Base-by-base conservation (phyloP, 352 stramenopile genomes). In the Globisporangium paroecandrum region DNA sequence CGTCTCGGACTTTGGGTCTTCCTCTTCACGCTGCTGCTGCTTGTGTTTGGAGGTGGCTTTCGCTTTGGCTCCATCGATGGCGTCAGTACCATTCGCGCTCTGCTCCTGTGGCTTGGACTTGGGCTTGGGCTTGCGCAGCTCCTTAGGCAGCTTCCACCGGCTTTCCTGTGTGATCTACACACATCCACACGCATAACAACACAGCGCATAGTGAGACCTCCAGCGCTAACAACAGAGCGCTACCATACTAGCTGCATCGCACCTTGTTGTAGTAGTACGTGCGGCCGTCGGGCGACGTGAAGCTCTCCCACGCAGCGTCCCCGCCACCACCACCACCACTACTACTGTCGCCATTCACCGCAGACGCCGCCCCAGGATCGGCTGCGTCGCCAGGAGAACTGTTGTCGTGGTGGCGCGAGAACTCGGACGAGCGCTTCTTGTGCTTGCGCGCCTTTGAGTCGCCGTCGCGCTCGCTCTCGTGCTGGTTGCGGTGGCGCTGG, bases 261-360 rank as follows among this genome's bases (percentile, higher is more conserved):
- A 77, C 70, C 47, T 78, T 68, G 47, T 91, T 91, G 69, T 89
- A 89, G 64, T 84, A 91, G 66, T 91, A 89, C 12, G 69, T 58
- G 25, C 81, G 77, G 3, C 83, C 83, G 43, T 91, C 83, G 4
- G 81, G 81, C 22, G 82, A 76, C 64, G 73, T 88, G 68, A 84
- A 90, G 61, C 71, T 58, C 68, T 85, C 69, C 82, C 82, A 91
- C 64, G 71, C 38, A 32, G 29, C 4, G 4, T 8, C 29, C 4
- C 29, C 29, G 29, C 29, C 4, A 32, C 29, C 29, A 3, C 3
- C 38, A 47, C 13, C 70, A 18, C 0, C 12, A 47, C 41, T 64
- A 15, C 27, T 58, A 47, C 49, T 58, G 53, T 13, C n/a, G 25
- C n/a, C 13, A 18, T 6, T 43, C 27, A 7, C 15, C 22, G 62